Evolutionary conservation across 2,329 filamentous ascomycete species (phyloP).

Genomic region (Penicillium sp.): DNA sequence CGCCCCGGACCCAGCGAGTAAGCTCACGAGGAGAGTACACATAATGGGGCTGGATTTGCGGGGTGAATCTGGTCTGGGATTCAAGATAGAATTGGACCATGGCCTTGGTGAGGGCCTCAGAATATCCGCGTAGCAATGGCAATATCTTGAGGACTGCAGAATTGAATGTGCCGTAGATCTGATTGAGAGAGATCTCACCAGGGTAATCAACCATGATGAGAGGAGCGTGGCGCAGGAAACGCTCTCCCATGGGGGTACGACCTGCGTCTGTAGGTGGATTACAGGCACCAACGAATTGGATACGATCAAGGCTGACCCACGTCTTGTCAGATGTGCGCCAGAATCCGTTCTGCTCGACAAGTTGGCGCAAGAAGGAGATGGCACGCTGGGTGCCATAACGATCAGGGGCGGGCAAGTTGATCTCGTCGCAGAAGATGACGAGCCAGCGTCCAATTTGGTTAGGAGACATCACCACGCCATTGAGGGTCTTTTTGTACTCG

Average conservation of each 20-base stretch:
- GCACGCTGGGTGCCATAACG: conserved; percentile 96
- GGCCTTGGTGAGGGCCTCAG: conserved; percentile 87
- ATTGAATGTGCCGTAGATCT: conserved; percentile 99
- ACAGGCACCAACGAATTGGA: conserved; percentile 98
- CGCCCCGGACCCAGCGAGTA: conserved; percentile 93
- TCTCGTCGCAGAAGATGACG: conserved; percentile 98
- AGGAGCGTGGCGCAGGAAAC: conserved; percentile 95
- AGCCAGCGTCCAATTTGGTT: conserved; percentile 97
- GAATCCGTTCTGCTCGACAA: conserved; percentile 98
- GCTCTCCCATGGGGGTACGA: conserved; percentile 85
- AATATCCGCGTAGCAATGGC: conserved; percentile 88
- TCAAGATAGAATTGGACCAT: conserved; percentile 98
- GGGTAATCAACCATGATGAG: conserved; percentile 99
- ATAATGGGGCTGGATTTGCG: conserved; percentile 96
- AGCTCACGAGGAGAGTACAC: conserved; percentile 99
- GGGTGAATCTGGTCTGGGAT: conserved; percentile 90
- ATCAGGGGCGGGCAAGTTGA: conserved; percentile 96
- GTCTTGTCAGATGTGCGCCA: conserved; percentile 97
- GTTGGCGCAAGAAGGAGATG: conserved; percentile 93
- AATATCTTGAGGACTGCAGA: conserved; percentile 94
- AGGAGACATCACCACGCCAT: conserved; percentile 90
- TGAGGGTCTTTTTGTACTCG: conserved; percentile 98
- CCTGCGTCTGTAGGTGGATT: conserved; percentile 97
- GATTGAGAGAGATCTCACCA: conserved; percentile 86
- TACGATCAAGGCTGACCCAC: conserved; percentile 95